Conservation (phyloP, 2,329 filamentous ascomycete species). For the Scopulariopsis brevicaulis region DNA sequence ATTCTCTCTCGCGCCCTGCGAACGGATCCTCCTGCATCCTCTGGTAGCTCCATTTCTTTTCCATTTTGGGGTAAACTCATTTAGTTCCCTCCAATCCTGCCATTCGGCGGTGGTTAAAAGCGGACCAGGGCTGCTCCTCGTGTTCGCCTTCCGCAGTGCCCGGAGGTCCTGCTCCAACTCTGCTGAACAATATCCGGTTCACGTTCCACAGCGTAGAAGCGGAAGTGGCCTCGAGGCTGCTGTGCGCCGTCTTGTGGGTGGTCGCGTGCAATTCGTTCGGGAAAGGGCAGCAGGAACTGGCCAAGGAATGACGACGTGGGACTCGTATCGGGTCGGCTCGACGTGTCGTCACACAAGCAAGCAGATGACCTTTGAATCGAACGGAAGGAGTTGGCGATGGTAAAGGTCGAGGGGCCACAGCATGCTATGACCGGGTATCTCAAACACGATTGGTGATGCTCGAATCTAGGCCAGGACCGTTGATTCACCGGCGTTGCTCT, state of each 20-base stretch:
- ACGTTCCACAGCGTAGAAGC: background rate
- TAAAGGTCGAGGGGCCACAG: background rate
- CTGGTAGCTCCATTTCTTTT: slow-evolving; percentile 35
- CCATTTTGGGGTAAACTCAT: slow-evolving; percentile 47
- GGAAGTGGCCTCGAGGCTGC: background rate
- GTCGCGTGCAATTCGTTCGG: background rate
- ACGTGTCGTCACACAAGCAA: background rate
- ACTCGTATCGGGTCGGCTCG: background rate
- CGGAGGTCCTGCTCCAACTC: background rate
- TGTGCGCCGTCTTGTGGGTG: background rate
- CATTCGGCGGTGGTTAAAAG: background rate
- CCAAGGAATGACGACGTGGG: background rate
- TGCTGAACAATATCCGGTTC: background rate
- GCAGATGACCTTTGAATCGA: background rate
- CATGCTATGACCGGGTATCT: slow-evolving; percentile 3
- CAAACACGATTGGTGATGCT: background rate
- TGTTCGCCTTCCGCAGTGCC: background rate
- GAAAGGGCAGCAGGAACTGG: background rate
- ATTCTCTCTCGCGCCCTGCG: slow-evolving; percentile 31
- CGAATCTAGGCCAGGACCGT: slow-evolving; percentile 2
- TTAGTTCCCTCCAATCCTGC: slow-evolving; percentile 16
- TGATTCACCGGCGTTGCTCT: background rate
- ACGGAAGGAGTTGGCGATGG: background rate
- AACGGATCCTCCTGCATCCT: slow-evolving; percentile 34
- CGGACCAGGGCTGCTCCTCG: background rate